phyloP scores from a whole-genome alignment of 2,329 filamentous ascomycete species.

The Monosporascus sp. region DNA sequence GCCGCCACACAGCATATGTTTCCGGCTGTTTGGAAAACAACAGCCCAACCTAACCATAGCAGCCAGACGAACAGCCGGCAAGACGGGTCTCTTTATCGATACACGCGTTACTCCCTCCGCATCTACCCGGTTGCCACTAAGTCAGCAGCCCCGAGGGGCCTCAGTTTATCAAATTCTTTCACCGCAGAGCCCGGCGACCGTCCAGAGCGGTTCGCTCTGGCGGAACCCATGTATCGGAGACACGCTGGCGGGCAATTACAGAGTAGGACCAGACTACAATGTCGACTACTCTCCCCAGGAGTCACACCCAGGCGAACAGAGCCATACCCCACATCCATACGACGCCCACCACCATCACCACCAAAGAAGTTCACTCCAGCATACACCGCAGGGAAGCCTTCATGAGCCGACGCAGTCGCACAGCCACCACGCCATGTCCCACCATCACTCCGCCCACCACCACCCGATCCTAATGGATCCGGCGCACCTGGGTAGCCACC shows the following conservation, averaged over 20 bases:
- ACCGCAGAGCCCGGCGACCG: conserved; percentile 60
- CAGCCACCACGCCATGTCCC: conserved; percentile 35
- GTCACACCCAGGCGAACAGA: conserved; percentile 59
- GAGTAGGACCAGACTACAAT: conserved; percentile 64
- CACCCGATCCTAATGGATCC: conserved; percentile 54
- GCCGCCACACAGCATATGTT: conserved; percentile 29
- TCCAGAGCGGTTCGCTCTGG: conserved; percentile 73
- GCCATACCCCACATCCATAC: conserved; percentile 60
- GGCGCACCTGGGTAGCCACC: conserved; percentile 47
- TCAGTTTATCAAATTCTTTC: conserved; percentile 51
- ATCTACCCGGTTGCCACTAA: conserved; percentile 27
- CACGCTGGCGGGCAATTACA: conserved; percentile 71
- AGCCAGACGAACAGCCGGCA: conserved; percentile 20
- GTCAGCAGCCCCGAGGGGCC: conserved; percentile 50
- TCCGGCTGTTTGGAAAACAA: conserved; percentile 26
- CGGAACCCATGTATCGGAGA: conserved; percentile 67
- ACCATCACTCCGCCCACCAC: conserved; percentile 44
- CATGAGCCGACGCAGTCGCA: conserved; percentile 38
- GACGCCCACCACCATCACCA: conserved; percentile 42
- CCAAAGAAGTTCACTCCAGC: conserved; percentile 45
- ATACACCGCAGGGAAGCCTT: conserved; percentile 39
- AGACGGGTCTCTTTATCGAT: conserved; percentile 25
- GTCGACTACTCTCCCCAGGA: conserved; percentile 69
- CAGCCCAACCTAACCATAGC: conserved; percentile 22
- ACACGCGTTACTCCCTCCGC: conserved; percentile 25